phyloP scores from a whole-genome alignment of 2,329 filamentous ascomycete species.

The Westerdykella ornata region DNA sequence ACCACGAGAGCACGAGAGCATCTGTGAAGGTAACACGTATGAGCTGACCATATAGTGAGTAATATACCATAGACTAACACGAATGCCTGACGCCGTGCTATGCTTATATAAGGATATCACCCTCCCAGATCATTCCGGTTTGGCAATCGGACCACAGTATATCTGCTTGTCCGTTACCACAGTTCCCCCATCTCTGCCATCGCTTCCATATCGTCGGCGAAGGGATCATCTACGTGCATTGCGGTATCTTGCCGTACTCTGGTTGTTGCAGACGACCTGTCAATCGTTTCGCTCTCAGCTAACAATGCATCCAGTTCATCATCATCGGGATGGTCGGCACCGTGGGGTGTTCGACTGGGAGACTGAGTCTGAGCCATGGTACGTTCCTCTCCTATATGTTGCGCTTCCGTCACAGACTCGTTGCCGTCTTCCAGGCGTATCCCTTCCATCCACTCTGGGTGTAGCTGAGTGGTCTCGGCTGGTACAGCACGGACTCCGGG shows the following conservation, averaged over 20 bases:
- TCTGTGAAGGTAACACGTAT: too few relatives aligned
- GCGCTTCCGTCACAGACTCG: neutral
- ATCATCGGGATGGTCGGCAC: slow-evolving; percentile 42
- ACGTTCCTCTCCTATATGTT: neutral
- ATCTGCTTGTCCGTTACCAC: slow-evolving; percentile 16
- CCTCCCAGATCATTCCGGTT: neutral
- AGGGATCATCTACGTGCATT: slow-evolving; percentile 25
- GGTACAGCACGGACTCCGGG: slow-evolving; percentile 20
- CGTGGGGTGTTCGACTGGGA: slow-evolving; percentile 20
- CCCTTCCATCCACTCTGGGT: slow-evolving; percentile 9
- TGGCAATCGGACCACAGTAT: neutral
- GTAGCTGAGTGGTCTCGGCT: slow-evolving; percentile 1
- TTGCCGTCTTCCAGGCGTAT: slow-evolving; percentile 2
- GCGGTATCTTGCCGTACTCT: slow-evolving; percentile 8
- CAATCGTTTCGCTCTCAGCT: slow-evolving; percentile 39
- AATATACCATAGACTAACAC: too few relatives aligned
- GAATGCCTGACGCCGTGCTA: slow-evolving; percentile 21
- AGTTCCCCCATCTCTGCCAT: slow-evolving; percentile 37
- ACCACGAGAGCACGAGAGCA: too few relatives aligned
- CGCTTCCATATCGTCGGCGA: slow-evolving; percentile 37
- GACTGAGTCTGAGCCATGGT: neutral
- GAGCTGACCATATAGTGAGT: too few relatives aligned
- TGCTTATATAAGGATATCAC: slow-evolving; percentile 8
- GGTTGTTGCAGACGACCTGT: slow-evolving; percentile 2
- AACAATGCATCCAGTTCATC: slow-evolving; percentile 51